A percentile compares a stretch with the other conserved stretches of the same genome.
Evolutionary conservation across 2,329 filamentous ascomycete species (phyloP).

Genomic region (Zasmidium citrigriseum): DNA sequence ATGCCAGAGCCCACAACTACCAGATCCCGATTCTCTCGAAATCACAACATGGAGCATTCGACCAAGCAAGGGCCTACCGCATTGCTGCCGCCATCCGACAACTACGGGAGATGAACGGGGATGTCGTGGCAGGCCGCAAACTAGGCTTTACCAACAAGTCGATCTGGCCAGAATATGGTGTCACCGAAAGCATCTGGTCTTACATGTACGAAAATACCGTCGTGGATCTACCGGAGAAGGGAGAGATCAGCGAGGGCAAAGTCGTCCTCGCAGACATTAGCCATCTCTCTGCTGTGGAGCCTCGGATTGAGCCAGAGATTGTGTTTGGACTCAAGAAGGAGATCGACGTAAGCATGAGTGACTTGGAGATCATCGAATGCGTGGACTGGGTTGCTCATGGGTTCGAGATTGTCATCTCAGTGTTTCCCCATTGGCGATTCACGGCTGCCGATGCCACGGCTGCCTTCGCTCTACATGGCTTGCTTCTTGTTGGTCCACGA

Average conservation of each 20-base stretch:
- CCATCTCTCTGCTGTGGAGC: conserved; percentile 23
- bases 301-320: conserved; percentile 25
- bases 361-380: conserved; percentile 20
- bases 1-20: conserved; percentile 24
- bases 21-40: conserved; percentile 26
- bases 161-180: conserved; percentile 23
- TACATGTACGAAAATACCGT: conserved; percentile 26
- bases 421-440: conserved; percentile 26
- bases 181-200: conserved; percentile 20
- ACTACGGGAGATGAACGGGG: conserved; percentile 27
- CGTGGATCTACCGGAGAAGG: conserved; percentile 17
- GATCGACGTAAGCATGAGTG: conserved; percentile 15
- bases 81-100: conserved; percentile 24
- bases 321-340: conserved; percentile 20
- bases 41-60: conserved; percentile 19
- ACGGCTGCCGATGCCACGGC: conserved; percentile 25
- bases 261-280: conserved; percentile 20
- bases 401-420: conserved; percentile 21
- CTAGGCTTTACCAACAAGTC: conserved; percentile 24
- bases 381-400: conserved; percentile 25
- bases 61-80: conserved; percentile 23
- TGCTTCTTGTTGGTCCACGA: conserved; percentile 21
- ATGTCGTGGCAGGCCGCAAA: conserved; percentile 22
- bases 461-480: conserved; percentile 23
- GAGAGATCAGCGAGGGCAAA: conserved; percentile 18